Evolutionary conservation across 129 eudicot genomes (phyloP), one percentile per base, ranked within the genome.

Genomic region (Glebionis coronaria): DNA sequence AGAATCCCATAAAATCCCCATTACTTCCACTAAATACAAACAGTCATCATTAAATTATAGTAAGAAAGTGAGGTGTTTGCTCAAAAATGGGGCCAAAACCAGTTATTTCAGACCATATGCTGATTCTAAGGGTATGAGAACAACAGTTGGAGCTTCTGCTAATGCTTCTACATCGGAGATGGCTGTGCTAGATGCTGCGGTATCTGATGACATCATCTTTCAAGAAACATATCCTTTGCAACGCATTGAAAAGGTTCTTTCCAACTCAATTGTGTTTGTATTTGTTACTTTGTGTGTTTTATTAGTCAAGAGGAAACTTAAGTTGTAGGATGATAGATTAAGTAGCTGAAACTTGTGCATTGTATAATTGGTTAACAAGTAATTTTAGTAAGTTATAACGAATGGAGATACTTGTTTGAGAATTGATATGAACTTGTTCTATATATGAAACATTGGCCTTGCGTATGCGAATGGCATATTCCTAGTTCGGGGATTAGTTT

Each of bases 161-260:
- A 27, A 47, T 57, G 71, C 73, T 71, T 81, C 95, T 69, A 16
- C 59, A 51, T 82, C 78, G 16, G 69, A 75, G 23, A 35, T 88
- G 12, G 69, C 88, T 72, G 44, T 75, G 13, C 80, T 74, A 23
- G 83, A 87, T 15, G 70, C 87, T 15, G 19, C 77, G 9, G 73
- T 85, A 0, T 50, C 85, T 38, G 29, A 75, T 44, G 80, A 86
- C 18, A 81, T 86, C 73, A 63, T 78, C 12, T 84, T 73, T 66
- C 44, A 56, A 25, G 75, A 84, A 57, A 81, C 79, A 10, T 93
- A 82, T 65, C 74, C 74, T 0, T 28, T 93, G 44, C 76, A 73
- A 74, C 85, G 91, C 44, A 45, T 80, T 44, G 38, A 81, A 65
- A 93, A 80, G 95, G 99, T 90, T 31, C 29, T 66, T 27, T 9